Conservation (phyloP, 1,139 yeast species). For the Blastobotrys apis region DNA sequence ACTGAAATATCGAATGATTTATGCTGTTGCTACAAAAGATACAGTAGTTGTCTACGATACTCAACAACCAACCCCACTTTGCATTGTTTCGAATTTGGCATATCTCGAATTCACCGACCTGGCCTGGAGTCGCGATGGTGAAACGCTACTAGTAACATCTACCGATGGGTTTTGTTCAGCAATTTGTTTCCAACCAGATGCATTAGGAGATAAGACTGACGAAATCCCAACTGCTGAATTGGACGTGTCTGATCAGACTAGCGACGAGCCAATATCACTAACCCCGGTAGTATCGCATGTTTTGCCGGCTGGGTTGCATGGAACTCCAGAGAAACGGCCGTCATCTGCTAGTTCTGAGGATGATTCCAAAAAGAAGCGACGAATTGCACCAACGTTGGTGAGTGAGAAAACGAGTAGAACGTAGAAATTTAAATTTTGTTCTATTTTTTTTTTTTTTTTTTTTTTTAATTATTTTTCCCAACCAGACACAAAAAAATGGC, state of each 20-base stretch:
- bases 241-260: not conserved
- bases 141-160: slow-evolving; percentile 68
- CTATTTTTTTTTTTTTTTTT: too few relatives aligned
- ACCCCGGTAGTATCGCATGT: slow-evolving; percentile 24
- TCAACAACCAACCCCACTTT: slow-evolving; percentile 60
- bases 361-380: slow-evolving; percentile 5
- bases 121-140: slow-evolving; percentile 78
- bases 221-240: slow-evolving; percentile 10
- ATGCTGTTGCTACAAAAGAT: slow-evolving; percentile 92
- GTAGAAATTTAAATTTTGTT: too few relatives aligned
- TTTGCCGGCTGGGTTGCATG: slow-evolving; percentile 18
- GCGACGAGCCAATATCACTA: slow-evolving; percentile 11
- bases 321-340: slow-evolving; percentile 4
- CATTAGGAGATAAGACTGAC: slow-evolving; percentile 45
- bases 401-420: not conserved
- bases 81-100: slow-evolving; percentile 73
- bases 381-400: slow-evolving; percentile 10
- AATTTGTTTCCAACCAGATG: slow-evolving; percentile 47
- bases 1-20: slow-evolving; percentile 72
- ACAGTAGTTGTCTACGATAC: slow-evolving; percentile 83
- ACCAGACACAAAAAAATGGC: too few relatives aligned
- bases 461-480: too few relatives aligned
- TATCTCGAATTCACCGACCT: slow-evolving; percentile 85
- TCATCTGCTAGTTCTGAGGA: slow-evolving; percentile 1
- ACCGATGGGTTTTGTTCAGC: slow-evolving; percentile 92